A percentile compares a stretch with the other conserved stretches of the same genome.
Evolutionary conservation across 1,284 basidiomycete genomes (phyloP).

Genomic region (Moesziomyces parantarcticus): DNA sequence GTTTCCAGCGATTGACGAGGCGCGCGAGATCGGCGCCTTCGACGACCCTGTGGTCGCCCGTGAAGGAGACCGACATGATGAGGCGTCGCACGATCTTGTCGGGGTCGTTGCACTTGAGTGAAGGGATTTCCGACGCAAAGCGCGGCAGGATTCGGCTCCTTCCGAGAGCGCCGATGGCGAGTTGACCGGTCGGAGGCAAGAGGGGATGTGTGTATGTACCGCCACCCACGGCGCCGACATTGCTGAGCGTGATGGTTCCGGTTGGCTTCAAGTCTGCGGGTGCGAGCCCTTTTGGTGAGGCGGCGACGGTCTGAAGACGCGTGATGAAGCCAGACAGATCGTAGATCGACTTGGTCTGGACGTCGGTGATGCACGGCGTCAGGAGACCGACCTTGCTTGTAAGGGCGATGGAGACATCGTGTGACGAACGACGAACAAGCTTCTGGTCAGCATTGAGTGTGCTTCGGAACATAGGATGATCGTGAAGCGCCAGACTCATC

Average conservation of each 20-base stretch:
- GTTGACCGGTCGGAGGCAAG: conserved; percentile 85
- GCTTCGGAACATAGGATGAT: conserved; percentile 80
- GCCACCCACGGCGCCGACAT: conserved; percentile 68
- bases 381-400: conserved; percentile 84
- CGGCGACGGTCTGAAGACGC: conserved; percentile 39
- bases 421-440: conserved; percentile 34
- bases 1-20: conserved; percentile 89
- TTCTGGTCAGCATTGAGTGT: conserved; percentile 32
- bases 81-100: conserved; percentile 41
- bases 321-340: conserved; percentile 69
- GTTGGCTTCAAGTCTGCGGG: conserved; percentile 27
- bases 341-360: conserved; percentile 75
- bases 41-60: conserved; percentile 87
- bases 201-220: conserved; percentile 70
- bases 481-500: conserved; percentile 80
- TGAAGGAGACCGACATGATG: conserved; percentile 58
- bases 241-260: conserved; percentile 85
- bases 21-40: conserved; percentile 92
- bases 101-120: conserved; percentile 18
- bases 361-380: conserved; percentile 80
- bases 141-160: conserved; percentile 46
- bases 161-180: conserved; percentile 90
- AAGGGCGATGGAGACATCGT: conserved; percentile 74
- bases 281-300: conserved; percentile 20
- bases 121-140: conserved; percentile 48